phyloP scores from a whole-genome alignment of 352 stramenopile genomes.

The Phytophthora citrophthora region DNA sequence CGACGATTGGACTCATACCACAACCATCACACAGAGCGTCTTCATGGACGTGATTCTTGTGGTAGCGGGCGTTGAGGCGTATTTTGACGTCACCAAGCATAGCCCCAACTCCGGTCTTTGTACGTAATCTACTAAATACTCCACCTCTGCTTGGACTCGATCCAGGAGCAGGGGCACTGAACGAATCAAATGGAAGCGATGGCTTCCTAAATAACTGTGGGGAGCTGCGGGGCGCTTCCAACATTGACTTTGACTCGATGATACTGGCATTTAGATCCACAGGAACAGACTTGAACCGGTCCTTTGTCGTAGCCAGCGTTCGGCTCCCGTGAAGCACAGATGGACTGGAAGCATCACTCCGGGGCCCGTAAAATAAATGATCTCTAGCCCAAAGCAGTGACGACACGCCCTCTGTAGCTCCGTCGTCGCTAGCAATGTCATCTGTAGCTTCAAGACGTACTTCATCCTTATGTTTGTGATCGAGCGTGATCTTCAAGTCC shows the following conservation, averaged over 20 bases:
- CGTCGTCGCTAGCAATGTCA: slow-evolving; percentile 23
- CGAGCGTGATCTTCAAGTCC: slow-evolving; percentile 72
- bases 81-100: slow-evolving; percentile 73
- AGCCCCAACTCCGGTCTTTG: slow-evolving; percentile 49
- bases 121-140: slow-evolving; percentile 58
- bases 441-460: slow-evolving; percentile 52
- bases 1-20: slow-evolving; percentile 78
- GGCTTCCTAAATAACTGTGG: slow-evolving; percentile 18
- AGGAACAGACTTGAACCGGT: slow-evolving; percentile 64
- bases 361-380: slow-evolving; percentile 74
- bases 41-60: slow-evolving; percentile 78
- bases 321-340: slow-evolving; percentile 65
- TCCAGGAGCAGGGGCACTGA: slow-evolving; percentile 16
- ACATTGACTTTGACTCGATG: slow-evolving; percentile 64
- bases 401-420: slow-evolving; percentile 12
- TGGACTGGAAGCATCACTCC: slow-evolving; percentile 60
- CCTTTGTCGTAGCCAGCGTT: slow-evolving; percentile 40
- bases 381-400: slow-evolving; percentile 57
- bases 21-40: slow-evolving; percentile 84
- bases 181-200: slow-evolving; percentile 30
- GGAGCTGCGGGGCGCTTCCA: slow-evolving; percentile 30
- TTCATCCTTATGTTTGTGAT: slow-evolving; percentile 65
- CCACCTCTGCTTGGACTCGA: slow-evolving; percentile 32
- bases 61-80: slow-evolving; percentile 48
- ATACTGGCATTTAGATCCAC: slow-evolving; percentile 67